Evolutionary conservation across 106 monocot genomes (phyloP), one percentile per base, ranked within the genome.

Genomic region (Allium fistulosum): DNA sequence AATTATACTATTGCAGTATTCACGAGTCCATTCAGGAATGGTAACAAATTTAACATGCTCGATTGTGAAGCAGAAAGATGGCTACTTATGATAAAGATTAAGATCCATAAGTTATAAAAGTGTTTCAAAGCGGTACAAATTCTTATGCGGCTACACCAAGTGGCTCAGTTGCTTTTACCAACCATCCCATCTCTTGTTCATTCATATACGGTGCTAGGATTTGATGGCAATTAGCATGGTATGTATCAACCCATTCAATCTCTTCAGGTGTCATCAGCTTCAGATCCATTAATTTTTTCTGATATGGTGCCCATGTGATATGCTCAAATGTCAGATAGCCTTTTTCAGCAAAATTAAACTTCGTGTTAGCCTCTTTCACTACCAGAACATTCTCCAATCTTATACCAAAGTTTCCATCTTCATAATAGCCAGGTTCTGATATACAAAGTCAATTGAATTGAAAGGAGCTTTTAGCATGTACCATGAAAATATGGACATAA

Each of bases 371-470:
- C 49, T 97, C 84, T 57, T 97, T 97, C 10, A 86, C 77, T 37
- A 97, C 71, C 75, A 97, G 86, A 77, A 92, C 89, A 72, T 97
- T 97, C 83, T 97, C 97, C 80, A 97, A 73, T 84, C 92, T 86
- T 64, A 97, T 85, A 58, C 96, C 96, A 68, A 97, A 97, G 45
- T 77, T 89, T 47, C 92, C 92, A 81, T 97, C 92, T 69, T 97
- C 94, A 51, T 95, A 95, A 64, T 95, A 95, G 59, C 94, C 94
- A 79, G 94, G 94, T 71, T 95, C 94, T 95, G 82, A 26, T 57
- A 74, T 52, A 27, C 46, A 76, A 47, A 62, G 45, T 58, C 56
- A 65, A 28, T 48, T 26, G 17, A 37, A 37, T 37, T 37, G 37
- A 37, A 37, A 37, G 5, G 5, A 37, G 37, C 37, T 37, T 37